A percentile compares a stretch with the other conserved stretches of the same genome.
Evolutionary conservation across 352 stramenopile genomes (phyloP).

Genomic region (Phytophthora citricola): DNA sequence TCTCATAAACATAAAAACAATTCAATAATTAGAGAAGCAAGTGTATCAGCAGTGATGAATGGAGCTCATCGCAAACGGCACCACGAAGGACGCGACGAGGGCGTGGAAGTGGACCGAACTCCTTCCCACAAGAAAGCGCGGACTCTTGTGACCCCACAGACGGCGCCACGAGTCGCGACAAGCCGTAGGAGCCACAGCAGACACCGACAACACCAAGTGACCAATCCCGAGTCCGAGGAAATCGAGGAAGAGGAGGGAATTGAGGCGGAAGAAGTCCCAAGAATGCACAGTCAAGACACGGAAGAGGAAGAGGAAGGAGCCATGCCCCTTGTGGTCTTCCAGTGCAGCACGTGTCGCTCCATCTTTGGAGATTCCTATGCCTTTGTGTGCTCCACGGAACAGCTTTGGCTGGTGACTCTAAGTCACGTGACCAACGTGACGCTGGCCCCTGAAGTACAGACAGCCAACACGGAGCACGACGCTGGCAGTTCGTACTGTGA

Average conservation of each 20-base stretch:
- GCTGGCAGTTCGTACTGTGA: constrained; percentile 78
- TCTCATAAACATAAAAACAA: constrained; percentile 4
- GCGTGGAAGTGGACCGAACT: constrained; percentile 28
- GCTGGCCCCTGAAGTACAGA: constrained; percentile 49
- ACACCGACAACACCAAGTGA: constrained; percentile 19
- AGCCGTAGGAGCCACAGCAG: constrained; percentile 12
- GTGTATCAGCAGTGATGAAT: constrained; percentile 22
- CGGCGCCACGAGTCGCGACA: constrained; percentile 3
- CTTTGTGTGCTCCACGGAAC: constrained; percentile 78
- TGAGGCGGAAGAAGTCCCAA: constrained; percentile 17
- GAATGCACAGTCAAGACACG: constrained; percentile 25
- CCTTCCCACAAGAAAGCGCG: constrained; percentile 43
- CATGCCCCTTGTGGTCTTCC: constrained; percentile 79
- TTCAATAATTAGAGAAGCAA: background rate
- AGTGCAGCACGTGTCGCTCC: constrained; percentile 82
- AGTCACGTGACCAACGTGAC: constrained; percentile 76
- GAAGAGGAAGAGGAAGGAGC: constrained; percentile 53
- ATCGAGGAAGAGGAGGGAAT: constrained; percentile 42
- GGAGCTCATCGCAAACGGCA: constrained; percentile 66
- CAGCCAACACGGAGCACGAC: constrained; percentile 57
- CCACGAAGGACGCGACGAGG: constrained; percentile 23
- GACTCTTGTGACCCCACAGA: constrained; percentile 26
- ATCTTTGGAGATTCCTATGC: constrained; percentile 88
- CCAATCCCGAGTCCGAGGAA: constrained; percentile 43
- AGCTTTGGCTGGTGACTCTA: constrained; percentile 78